Conservation (phyloP, 2,329 filamentous ascomycete species). For the Penicillium oxalicum region DNA sequence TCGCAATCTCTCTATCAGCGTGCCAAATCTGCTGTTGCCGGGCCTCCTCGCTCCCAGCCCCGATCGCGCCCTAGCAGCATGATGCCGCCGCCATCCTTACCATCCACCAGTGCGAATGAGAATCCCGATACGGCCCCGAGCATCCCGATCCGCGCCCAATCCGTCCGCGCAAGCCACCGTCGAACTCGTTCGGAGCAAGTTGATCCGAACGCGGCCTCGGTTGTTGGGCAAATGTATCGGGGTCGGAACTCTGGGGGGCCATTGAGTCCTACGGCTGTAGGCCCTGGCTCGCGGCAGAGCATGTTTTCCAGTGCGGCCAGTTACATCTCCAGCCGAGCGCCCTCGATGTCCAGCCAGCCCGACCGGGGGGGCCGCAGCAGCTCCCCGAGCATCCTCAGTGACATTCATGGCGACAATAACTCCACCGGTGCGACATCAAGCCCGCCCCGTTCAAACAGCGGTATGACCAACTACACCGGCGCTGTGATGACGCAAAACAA, state of each 20-base stretch:
- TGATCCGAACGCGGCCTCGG: constrained; percentile 53
- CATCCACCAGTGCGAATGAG: constrained; percentile 37
- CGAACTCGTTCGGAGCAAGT: constrained; percentile 47
- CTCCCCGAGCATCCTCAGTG: constrained; percentile 54
- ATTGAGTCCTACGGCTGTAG: constrained; percentile 48
- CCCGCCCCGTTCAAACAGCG: constrained; percentile 59
- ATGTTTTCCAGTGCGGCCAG: constrained; percentile 36
- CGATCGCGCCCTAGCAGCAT: constrained; percentile 44
- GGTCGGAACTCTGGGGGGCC: constrained; percentile 51
- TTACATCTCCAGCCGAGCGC: constrained; percentile 51
- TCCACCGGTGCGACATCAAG: constrained; percentile 45
- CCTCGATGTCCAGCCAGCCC: constrained; percentile 46
- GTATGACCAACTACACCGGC: constrained; percentile 62
- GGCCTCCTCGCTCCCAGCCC: constrained; percentile 31
- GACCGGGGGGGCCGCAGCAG: constrained; percentile 55
- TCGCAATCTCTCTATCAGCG: constrained; percentile 50
- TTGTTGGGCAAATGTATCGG: constrained; percentile 88
- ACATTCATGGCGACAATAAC: constrained; percentile 40
- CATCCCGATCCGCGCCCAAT: constrained; percentile 42
- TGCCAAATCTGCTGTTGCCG: constrained; percentile 55
- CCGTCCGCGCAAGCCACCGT: constrained; percentile 39
- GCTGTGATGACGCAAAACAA: constrained; percentile 63
- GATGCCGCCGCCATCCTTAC: constrained; percentile 31
- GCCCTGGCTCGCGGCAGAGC: constrained; percentile 37
- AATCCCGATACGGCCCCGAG: constrained; percentile 45